Evolutionary conservation across 169 alveolate genomes (phyloP).

Genomic region (Cryptosporidium viatorum): DNA sequence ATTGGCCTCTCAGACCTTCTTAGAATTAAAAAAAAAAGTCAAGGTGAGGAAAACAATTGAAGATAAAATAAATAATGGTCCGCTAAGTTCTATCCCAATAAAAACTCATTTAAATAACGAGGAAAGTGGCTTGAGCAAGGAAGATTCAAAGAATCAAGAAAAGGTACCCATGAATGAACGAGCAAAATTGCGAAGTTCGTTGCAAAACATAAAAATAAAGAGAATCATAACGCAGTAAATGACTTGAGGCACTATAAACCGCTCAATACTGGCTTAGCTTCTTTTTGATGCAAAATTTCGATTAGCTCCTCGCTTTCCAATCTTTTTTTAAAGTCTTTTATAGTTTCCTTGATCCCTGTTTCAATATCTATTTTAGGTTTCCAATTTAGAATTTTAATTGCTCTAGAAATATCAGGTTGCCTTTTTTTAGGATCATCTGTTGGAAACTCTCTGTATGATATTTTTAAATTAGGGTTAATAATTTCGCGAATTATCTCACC

Average conservation of each 20-base stretch:
- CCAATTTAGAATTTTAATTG: slow-evolving; percentile 77
- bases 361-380: slow-evolving; percentile 77
- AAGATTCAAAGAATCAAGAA: background rate
- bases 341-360: slow-evolving; percentile 77
- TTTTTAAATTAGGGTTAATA: slow-evolving; percentile 41
- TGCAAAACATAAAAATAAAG: slow-evolving; percentile 5
- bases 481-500: slow-evolving; percentile 81
- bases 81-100: background rate
- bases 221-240: background rate
- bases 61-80: background rate
- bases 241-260: too few species aligned
- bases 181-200: background rate
- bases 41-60: slow-evolving; percentile 24
- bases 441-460: slow-evolving; percentile 76
- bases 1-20: background rate
- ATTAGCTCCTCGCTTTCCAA: background rate
- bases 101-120: background rate
- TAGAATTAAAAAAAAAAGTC: background rate
- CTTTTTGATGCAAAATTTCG: slow-evolving; percentile 16
- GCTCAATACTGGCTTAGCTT: slow-evolving; percentile 13
- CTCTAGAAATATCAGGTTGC: slow-evolving; percentile 80
- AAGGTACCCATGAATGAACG: background rate
- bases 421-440: slow-evolving; percentile 81
- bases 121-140: background rate
- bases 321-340: slow-evolving; percentile 73